phyloP scores from a whole-genome alignment of 2,329 filamentous ascomycete genomes.

The Colletotrichum tofieldiae region DNA sequence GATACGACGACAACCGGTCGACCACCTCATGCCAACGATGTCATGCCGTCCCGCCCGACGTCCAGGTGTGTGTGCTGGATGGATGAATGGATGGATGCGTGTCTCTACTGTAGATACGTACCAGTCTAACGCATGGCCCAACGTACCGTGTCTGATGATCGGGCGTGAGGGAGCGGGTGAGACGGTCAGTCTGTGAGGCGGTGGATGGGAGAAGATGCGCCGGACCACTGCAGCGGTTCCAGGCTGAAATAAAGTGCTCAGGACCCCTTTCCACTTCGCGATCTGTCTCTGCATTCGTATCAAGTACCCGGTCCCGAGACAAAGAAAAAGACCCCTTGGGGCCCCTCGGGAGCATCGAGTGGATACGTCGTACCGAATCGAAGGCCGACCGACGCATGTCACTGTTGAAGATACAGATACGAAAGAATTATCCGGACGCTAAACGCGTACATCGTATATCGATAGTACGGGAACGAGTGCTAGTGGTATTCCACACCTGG shows the following conservation, averaged over 20 bases:
- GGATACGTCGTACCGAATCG: slow-evolving; percentile 7
- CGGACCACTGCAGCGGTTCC: slow-evolving; percentile 9
- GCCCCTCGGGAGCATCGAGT: slow-evolving; percentile 18
- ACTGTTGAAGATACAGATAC: slow-evolving; percentile 7
- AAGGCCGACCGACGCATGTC: slow-evolving; percentile 1
- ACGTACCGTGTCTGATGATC: slow-evolving; percentile 7
- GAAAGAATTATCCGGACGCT: background rate
- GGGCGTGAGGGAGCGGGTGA: background rate
- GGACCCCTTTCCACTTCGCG: slow-evolving; percentile 15
- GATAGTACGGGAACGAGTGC: background rate
- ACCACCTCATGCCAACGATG: slow-evolving; percentile 13
- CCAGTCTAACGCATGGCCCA: background rate
- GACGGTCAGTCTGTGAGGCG: slow-evolving; percentile 8
- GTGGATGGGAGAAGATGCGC: background rate
- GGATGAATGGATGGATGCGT: background rate
- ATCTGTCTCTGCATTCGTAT: slow-evolving; percentile 37
- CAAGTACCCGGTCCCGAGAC: slow-evolving; percentile 34
- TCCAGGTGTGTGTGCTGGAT: background rate
- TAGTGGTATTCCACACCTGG: background rate
- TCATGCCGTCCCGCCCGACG: slow-evolving; percentile 8
- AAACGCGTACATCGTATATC: slow-evolving; percentile 20
- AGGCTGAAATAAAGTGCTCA: slow-evolving; percentile 24
- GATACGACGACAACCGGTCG: slow-evolving; percentile 18
- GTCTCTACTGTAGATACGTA: background rate
- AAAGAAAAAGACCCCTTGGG: slow-evolving; percentile 5